Percentiles rank a stretch among this genome's conserved stretches.
phyloP scores from a whole-genome alignment of 768 basidiomycete genomes.

The Amanita jacksonii region DNA sequence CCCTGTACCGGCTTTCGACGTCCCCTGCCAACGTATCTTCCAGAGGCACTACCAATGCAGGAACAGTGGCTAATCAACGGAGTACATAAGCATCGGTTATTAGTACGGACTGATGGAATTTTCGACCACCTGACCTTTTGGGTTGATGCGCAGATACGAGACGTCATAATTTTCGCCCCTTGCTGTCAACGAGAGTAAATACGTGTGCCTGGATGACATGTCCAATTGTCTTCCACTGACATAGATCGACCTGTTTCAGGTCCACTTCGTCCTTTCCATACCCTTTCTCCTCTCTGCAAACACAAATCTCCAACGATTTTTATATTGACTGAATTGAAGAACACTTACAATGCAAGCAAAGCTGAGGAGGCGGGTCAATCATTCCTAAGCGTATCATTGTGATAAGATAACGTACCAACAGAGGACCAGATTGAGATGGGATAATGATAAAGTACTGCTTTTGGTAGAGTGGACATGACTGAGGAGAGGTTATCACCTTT shows the following conservation, averaged over 20 bases:
- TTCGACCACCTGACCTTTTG: conserved; percentile 43
- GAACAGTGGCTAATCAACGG: conserved; percentile 55
- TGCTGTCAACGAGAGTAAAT: conserved; percentile 27
- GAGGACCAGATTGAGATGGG: conserved; percentile 54
- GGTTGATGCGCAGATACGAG: conserved; percentile 68
- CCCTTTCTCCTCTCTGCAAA: conserved; percentile 65
- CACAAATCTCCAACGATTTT: conserved; percentile 12
- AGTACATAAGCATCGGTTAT: too few species aligned
- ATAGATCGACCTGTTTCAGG: conserved; percentile 55
- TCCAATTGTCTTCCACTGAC: conserved; percentile 20
- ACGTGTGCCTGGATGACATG: neutral
- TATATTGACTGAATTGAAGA: neutral
- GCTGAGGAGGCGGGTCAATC: conserved; percentile 22
- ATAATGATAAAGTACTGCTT: conserved; percentile 75
- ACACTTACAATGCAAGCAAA: conserved; percentile 46
- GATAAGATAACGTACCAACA: conserved; percentile 34
- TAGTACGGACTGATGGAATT: neutral
- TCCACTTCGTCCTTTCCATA: conserved; percentile 73
- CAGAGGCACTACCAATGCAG: conserved; percentile 79
- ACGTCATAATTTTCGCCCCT: conserved; percentile 76
- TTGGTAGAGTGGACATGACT: conserved; percentile 36
- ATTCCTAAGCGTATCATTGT: neutral
- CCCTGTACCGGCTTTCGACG: conserved; percentile 72
- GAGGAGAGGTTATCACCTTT: too few species aligned
- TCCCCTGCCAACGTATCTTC: conserved; percentile 60